Conservation (phyloP, 2,329 filamentous ascomycete species). For the Tolypocladium sp. region DNA sequence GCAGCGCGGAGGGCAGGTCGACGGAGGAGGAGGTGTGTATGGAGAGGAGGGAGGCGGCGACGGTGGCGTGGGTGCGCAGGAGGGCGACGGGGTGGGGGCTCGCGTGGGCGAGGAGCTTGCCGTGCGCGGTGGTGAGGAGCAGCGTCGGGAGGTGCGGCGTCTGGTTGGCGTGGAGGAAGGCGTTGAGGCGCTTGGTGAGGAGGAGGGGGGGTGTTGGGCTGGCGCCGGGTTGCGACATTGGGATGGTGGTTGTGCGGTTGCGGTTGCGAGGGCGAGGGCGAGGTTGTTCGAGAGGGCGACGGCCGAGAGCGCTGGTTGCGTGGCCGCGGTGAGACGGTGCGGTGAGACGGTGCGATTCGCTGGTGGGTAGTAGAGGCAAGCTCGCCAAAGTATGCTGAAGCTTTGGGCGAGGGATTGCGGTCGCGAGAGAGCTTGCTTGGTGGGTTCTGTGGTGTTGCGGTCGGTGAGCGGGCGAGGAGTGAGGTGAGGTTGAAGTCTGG, state of each 20-base stretch:
- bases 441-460: neutral
- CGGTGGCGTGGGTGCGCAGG: slow-evolving; percentile 54
- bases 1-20: slow-evolving; percentile 32
- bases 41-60: slow-evolving; percentile 52
- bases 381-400: neutral
- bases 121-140: slow-evolving; percentile 49
- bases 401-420: neutral
- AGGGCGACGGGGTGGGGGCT: slow-evolving; percentile 44
- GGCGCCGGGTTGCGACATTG: slow-evolving; percentile 5
- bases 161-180: slow-evolving; percentile 51
- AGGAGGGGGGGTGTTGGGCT: slow-evolving; percentile 46
- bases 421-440: neutral
- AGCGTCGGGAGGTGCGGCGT: slow-evolving; percentile 48
- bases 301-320: neutral
- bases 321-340: neutral
- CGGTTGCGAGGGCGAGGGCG: neutral
- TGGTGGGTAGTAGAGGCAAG: neutral
- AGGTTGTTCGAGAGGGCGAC: neutral
- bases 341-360: neutral
- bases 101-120: slow-evolving; percentile 55
- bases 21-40: slow-evolving; percentile 41
- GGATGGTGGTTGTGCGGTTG: neutral
- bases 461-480: neutral
- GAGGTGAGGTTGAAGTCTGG: neutral
- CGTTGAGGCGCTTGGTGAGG: slow-evolving; percentile 55